A percentile compares a stretch with the other conserved stretches of the same genome.
These are phyloP conservation scores for Sphaceloma murrayae DNA, from an alignment of 2,329 filamentous ascomycete species.

Conservation along the genomic window DNA sequence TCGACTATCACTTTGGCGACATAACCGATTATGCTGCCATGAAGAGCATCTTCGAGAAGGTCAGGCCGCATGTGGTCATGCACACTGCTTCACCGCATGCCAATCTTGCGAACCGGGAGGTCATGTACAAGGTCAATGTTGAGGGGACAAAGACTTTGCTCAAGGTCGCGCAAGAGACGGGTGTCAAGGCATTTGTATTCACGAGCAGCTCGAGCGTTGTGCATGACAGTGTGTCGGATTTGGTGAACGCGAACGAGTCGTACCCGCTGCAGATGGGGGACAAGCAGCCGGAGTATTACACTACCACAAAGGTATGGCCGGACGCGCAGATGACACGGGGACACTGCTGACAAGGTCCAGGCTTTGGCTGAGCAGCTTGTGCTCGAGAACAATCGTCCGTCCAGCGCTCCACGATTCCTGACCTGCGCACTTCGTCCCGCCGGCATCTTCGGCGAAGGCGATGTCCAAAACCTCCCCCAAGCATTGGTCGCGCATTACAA, in stretches of 20 bases:
- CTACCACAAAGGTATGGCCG: conserved; percentile 36
- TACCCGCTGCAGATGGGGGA: conserved; percentile 39
- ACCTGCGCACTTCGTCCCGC: conserved; percentile 42
- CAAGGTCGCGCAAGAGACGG: conserved; percentile 38
- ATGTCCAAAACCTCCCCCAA: conserved; percentile 38
- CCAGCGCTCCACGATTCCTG: conserved; percentile 35
- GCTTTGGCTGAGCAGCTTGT: conserved; percentile 40
- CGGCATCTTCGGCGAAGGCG: conserved; percentile 43
- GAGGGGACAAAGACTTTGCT: conserved; percentile 42
- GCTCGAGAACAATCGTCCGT: conserved; percentile 39
- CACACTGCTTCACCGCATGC: conserved; percentile 42
- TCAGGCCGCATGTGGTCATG: conserved; percentile 40
- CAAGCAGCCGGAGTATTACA: conserved; percentile 43
- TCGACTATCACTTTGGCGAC: conserved; percentile 42
- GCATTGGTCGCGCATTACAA: conserved; percentile 37
- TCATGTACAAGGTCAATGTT: conserved; percentile 44
- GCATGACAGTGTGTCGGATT: conserved; percentile 35
- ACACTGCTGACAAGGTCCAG: conserved; percentile 21
- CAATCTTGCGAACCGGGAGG: conserved; percentile 30
- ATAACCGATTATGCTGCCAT: conserved; percentile 39
- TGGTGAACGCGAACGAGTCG: conserved; percentile 42
- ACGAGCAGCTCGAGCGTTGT: conserved; percentile 44
- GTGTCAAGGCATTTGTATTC: conserved; percentile 45
- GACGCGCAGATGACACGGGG: not conserved
- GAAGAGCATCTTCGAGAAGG: conserved; percentile 33